Evolutionary conservation across 306 rosid species (phyloP).

Genomic region (Begonia loranthoides): DNA sequence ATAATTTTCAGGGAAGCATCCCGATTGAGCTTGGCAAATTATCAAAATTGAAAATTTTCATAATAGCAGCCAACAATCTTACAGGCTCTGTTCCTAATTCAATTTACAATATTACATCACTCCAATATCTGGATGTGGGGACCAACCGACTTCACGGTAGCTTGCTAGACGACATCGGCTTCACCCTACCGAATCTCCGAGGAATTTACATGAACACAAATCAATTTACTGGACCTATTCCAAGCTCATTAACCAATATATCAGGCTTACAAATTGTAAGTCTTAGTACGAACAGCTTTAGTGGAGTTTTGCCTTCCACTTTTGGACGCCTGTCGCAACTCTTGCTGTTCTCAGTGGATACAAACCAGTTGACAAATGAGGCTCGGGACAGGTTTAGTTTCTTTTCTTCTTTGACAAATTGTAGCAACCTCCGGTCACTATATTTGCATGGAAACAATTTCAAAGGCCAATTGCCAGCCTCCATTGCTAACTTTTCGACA

Average conservation of each 20-base stretch:
- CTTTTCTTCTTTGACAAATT: conserved; percentile 5
- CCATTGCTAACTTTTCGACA: conserved; percentile 3
- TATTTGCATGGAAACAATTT: background rate
- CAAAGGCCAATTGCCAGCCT: conserved; percentile 5
- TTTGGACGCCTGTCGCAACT: conserved; percentile 22
- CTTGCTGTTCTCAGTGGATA: conserved; percentile 4
- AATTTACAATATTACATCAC: too few species aligned
- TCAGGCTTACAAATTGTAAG: too few species aligned
- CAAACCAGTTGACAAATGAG: background rate
- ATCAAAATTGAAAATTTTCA: too few species aligned
- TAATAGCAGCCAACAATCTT: too few species aligned
- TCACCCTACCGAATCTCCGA: conserved; percentile 27
- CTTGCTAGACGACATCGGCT: conserved; percentile 28
- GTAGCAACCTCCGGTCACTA: background rate
- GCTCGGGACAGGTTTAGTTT: conserved; percentile 6
- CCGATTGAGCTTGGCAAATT: too few species aligned
- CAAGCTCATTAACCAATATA: conserved; percentile 17
- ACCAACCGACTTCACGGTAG: conserved; percentile 24
- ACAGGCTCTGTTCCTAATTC: too few species aligned
- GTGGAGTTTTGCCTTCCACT: conserved; percentile 21
- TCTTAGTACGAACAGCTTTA: conserved; percentile 15
- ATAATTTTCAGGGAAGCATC: conserved; percentile 5
- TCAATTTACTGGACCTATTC: conserved; percentile 25
- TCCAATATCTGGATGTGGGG: conserved; percentile 9
- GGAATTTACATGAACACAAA: conserved; percentile 19